Base-by-base conservation (phyloP, 148 eudicot species). In the Spergularia marina region DNA sequence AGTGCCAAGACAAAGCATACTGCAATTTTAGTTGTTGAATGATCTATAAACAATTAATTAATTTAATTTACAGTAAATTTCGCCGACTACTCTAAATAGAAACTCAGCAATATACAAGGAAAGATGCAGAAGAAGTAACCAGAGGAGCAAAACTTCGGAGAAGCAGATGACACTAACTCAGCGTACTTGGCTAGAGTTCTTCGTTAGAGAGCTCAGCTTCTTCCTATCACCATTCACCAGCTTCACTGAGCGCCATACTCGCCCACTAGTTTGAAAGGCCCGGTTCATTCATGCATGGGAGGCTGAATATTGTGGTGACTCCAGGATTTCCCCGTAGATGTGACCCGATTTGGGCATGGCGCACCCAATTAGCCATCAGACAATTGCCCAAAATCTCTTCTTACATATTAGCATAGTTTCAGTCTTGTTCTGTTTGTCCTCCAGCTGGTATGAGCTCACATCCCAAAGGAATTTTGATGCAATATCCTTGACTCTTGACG, bases 381-480 rank as follows among this genome's bases (percentile, higher is more conserved):
- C 66, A 14, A 92, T 87, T 21, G 90, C 94, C 99, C 99, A 95
- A 78, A 92, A 92, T 74, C 84, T 92, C 89, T 95, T 90, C 76
- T 85, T 82, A 82, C 98, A 94, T 56, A 94, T 84, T 51, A 95
- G 71, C 30, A 92, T 90, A 7, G 84, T 62, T 78, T 92, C 94
- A 36, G 52, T 77, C 77, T 78, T 81, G 79, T 83, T 87, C 70
- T 84, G 80, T 74, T 86, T 87, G 81, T 89, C 81, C 83, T 95
- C 96, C 18, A 90, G 85, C 54, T 56, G 67, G 81, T 90, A 85
- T 51, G 87, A 80, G 78, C 83, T 77, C n/a, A 89, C 82, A 25
- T 95, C 96, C 99, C 99, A 95, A 10, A 95, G 92, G 77, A 89
- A 92, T 70, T 90, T 87, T 0, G 88, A 85, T 63, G 97, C 97